phyloP scores from a whole-genome alignment of 306 rosid species.

The Chamaecrista fasciculata region DNA sequence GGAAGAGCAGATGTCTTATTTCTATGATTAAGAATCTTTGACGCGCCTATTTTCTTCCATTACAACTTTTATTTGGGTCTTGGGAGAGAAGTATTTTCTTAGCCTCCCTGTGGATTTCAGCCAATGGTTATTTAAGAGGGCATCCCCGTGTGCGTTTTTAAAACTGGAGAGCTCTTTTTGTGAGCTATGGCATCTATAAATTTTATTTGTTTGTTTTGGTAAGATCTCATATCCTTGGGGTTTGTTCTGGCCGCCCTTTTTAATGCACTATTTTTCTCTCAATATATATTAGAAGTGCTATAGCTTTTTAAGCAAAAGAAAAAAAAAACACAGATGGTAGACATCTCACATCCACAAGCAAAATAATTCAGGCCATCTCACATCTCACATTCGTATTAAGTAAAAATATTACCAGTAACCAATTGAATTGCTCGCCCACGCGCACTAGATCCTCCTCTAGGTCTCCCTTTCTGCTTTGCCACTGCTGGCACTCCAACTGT shows the following conservation, averaged over 20 bases:
- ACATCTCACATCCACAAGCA: not conserved
- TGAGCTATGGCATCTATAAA: not conserved
- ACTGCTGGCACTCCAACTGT: not conserved
- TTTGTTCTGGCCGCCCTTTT: not conserved
- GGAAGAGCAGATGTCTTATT: conserved; percentile 1
- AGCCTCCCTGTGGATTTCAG: not conserved
- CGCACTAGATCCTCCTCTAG: conserved; percentile 14
- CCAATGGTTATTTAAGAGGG: not conserved
- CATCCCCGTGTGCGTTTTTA: not conserved
- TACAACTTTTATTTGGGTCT: not conserved
- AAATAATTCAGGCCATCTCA: not conserved
- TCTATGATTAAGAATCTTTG: not conserved
- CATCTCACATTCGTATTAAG: not conserved
- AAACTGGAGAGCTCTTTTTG: not conserved
- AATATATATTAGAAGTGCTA: not conserved
- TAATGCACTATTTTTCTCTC: not conserved
- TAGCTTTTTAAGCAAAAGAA: not conserved
- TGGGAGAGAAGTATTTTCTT: not conserved
- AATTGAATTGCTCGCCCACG: not conserved
- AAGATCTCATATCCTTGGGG: not conserved
- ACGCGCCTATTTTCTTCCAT: not conserved
- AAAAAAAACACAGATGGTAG: not conserved
- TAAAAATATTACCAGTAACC: conserved; percentile 35
- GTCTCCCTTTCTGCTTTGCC: conserved; percentile 35
- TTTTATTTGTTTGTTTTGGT: not conserved